Evolutionary conservation across 257 asterid genomes (phyloP).

Genomic region (Plectranthus barbatus): DNA sequence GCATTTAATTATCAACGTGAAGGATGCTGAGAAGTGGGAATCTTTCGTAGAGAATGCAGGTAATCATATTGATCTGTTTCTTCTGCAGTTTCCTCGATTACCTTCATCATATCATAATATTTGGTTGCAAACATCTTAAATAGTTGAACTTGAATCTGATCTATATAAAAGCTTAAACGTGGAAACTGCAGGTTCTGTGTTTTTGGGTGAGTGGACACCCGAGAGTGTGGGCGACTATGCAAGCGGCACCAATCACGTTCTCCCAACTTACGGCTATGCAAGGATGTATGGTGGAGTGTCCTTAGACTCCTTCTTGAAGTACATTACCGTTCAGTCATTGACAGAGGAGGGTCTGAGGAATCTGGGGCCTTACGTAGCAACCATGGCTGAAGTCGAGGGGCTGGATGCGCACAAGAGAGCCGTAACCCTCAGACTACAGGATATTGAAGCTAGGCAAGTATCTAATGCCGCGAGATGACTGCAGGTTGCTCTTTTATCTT

Average conservation of each 20-base stretch:
- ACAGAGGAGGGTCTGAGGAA: conserved; percentile 82
- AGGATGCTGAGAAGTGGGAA: conserved; percentile 99
- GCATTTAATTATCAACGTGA: conserved; percentile 80
- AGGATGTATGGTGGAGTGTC: conserved; percentile 88
- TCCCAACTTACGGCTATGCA: conserved; percentile 95
- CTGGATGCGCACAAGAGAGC: conserved; percentile 97
- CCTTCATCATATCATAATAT: background rate
- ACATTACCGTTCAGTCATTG: conserved; percentile 81
- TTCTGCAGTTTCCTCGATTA: background rate
- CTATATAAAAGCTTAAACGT: background rate
- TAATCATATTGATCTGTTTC: conserved; percentile 12
- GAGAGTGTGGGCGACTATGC: conserved; percentile 36
- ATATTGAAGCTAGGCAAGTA: conserved; percentile 52
- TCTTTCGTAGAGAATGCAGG: conserved; percentile 87
- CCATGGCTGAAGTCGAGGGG: conserved; percentile 93
- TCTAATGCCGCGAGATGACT: conserved; percentile 19
- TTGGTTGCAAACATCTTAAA: too few species aligned
- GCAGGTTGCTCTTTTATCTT: background rate
- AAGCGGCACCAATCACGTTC: conserved; percentile 92
- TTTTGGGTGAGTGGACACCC: conserved; percentile 5
- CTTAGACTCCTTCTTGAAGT: conserved; percentile 82
- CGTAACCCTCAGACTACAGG: conserved; percentile 82
- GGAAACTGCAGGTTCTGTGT: background rate
- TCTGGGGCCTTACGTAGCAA: conserved; percentile 87
- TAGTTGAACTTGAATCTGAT: too few species aligned